Percentiles rank a stretch among this genome's conserved stretches.
Conservation (phyloP, 2,329 filamentous ascomycete species). For the Hymenoscyphus infarciens region DNA sequence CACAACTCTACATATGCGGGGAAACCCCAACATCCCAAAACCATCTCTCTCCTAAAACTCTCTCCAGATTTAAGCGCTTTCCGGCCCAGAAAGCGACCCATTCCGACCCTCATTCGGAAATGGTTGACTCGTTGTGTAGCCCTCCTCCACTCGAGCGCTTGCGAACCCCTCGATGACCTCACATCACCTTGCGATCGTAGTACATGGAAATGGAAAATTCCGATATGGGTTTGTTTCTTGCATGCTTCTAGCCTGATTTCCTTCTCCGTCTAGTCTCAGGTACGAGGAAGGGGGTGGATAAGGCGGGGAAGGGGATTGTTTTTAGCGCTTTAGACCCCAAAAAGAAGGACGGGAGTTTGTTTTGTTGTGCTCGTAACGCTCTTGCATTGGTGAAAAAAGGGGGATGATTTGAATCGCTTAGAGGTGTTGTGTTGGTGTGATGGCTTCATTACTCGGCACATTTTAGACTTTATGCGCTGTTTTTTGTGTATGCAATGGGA, state of each 20-base stretch:
- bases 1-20: background rate
- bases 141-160: background rate
- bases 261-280: background rate
- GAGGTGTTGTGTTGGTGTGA: background rate
- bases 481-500: background rate
- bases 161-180: background rate
- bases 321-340: slow-evolving; percentile 2
- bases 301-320: background rate
- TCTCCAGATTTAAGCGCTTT: background rate
- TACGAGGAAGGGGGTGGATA: background rate
- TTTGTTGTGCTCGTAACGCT: background rate
- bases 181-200: background rate
- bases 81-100: background rate
- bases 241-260: background rate
- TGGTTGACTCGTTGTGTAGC: background rate
- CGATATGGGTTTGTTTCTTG: background rate
- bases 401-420: background rate
- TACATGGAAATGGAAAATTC: background rate
- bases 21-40: background rate
- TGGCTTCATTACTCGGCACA: background rate
- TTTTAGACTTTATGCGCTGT: background rate
- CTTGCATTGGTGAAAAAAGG: background rate
- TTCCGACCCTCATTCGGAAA: background rate
- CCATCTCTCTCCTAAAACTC: background rate
- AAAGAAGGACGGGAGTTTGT: background rate